These are phyloP conservation scores for Leishmania mexicana DNA, from an alignment of 208 protist species.

Conservation along the genomic window DNA sequence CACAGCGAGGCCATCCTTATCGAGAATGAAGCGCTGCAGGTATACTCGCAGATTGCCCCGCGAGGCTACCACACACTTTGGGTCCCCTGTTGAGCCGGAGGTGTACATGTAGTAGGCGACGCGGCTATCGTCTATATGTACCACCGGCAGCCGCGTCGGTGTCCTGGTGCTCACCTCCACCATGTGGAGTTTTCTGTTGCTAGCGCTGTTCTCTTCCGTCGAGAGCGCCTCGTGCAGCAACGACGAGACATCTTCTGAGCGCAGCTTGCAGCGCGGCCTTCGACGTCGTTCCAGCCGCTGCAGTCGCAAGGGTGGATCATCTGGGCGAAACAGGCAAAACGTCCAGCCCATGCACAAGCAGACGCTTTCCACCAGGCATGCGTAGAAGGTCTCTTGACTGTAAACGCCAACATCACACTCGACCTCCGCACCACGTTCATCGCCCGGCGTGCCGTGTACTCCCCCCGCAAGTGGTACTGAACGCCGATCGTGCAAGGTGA, in stretches of 20 bases:
- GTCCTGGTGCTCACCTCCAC: not conserved
- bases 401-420: constrained; percentile 42
- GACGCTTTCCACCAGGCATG: constrained; percentile 46
- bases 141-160: not conserved
- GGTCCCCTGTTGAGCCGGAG: constrained; percentile 61
- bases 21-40: constrained; percentile 33
- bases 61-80: constrained; percentile 54
- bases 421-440: not conserved
- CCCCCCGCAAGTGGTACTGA: not conserved
- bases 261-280: constrained; percentile 25
- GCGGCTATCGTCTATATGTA: constrained; percentile 4
- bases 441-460: not conserved
- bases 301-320: constrained; percentile 39
- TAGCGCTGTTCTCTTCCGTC: not conserved
- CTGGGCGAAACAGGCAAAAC: constrained; percentile 52
- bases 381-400: constrained; percentile 46
- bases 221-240: constrained; percentile 22
- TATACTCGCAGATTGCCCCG: constrained; percentile 53
- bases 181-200: not conserved
- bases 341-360: constrained; percentile 42
- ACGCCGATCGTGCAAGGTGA: not conserved
- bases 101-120: constrained; percentile 69
- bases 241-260: constrained; percentile 12
- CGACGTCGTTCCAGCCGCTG: constrained; percentile 26
- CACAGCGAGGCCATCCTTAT: constrained; percentile 26